Base-by-base conservation (phyloP, 2,329 filamentous ascomycete species). In the Ceratocystis smalleyi region DNA sequence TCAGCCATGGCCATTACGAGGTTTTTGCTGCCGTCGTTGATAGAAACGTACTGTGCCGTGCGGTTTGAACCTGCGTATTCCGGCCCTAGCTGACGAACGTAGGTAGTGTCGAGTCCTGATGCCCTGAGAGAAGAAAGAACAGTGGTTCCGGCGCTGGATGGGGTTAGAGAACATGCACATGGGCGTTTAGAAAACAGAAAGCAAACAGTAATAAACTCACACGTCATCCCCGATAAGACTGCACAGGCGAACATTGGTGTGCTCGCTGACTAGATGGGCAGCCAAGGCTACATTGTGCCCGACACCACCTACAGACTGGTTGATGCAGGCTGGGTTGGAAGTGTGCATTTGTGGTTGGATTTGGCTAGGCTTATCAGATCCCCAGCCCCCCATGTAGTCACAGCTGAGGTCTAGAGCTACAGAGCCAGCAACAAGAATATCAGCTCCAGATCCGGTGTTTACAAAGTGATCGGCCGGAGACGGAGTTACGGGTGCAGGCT, bases 1-100 rank as follows among this genome's bases (percentile, higher is more conserved):
- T 97, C 94, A 3, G 92, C 91, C 89, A 96, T 95, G 57, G 91
- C 92, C 68, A 96, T 75, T n/a, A 91, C 80, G 1, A 99, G 82
- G 68, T 91, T 87, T 73, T 91, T 95, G 66, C 86, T 83, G 0
- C 78, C 78, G 71, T 95, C 88, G 72, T 97, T 99, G 68, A 97
- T 78, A 17, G 92, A 88, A 2, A 97, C 83, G 72, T 97, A 97
- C 73, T 96, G 91, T 0, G 91, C 90, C 1, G 92, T 97, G 64
- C 88, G 81, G 40, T 79, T 79, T 1, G 80, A 78, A 2, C 77
- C 77, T 24, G 73, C 75, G 66, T 77, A 76, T 54, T 78, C 73
- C 17, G 74, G 75, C 15, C 75, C 74, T 3, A 88, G 75, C 61
- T 78, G 75, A 67, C 81, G 80, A 61, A 96, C 82, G 49, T 83